Base-by-base conservation (phyloP, 2,329 filamentous ascomycete species). In the Fusarium solani-melongenae region DNA sequence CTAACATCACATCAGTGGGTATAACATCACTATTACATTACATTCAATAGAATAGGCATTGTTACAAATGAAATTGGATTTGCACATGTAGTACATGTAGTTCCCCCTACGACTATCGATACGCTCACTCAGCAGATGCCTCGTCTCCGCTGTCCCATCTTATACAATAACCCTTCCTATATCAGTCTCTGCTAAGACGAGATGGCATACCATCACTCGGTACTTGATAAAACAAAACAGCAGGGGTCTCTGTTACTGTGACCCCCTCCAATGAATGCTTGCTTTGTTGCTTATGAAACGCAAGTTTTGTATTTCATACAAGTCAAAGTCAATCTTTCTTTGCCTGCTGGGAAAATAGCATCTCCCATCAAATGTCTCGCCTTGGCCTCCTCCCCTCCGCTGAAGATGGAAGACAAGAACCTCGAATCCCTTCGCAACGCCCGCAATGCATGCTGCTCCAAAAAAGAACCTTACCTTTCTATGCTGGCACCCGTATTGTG, bases 401-500 rank as follows among this genome's bases (percentile, higher is more conserved):
- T 15, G n/a, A 57, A 60, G 56, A 60, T 64, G 61, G 51, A 65
- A 66, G 56, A 55, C 62, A 53, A 63, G 70, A 73, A 62, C 59
- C 55, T 64, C 64, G 59, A 76, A 77, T 76, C 69, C 73, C 68
- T 71, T 67, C 56, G 62, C 71, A 78, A 76, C 75, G 74, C 67
- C 72, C 65, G 66, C 67, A 73, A 75, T 78, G 71, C 75, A 75
- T 78, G 71, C 75, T 73, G 55, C 62, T 67, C 70, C 67, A 44
- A 62, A 44, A 46, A 46, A 61, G 38, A 38, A 74, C 77, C 77
- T 75, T 77, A 73, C 70, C 73, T 76, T 75, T 76, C 77, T 79
- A 78, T 76, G 64, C 71, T 67, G 71, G 70, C 77, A 76, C 70
- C 41, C 14, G 24, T 29, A 46, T 36, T 61, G 62, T 70, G 74